Evolutionary conservation across 2,329 filamentous ascomycete genomes (phyloP).

Genomic region (Fusarium proliferatum): DNA sequence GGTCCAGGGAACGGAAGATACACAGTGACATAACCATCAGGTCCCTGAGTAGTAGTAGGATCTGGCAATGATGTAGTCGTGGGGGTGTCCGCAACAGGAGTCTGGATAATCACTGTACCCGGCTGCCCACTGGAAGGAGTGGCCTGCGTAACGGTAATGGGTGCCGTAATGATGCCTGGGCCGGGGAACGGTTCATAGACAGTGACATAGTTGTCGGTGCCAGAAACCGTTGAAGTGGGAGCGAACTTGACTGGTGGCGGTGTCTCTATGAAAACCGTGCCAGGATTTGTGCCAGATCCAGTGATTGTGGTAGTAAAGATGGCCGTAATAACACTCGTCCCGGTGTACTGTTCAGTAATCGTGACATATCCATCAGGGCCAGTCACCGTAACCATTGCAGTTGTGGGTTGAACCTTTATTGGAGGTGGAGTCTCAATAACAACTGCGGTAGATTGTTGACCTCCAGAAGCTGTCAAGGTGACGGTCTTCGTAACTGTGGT

Average conservation of each 20-base stretch:
- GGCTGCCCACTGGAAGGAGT: constrained; percentile 19
- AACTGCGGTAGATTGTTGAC: constrained; percentile 12
- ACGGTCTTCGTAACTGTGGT: constrained; percentile 26
- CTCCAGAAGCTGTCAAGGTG: constrained; percentile 4
- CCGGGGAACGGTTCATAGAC: constrained; percentile 29
- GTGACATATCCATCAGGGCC: constrained; percentile 12
- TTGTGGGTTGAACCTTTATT: constrained; percentile 14
- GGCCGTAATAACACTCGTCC: constrained; percentile 19
- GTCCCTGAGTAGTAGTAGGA: constrained; percentile 9
- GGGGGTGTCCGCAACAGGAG: background rate
- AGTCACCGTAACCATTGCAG: constrained; percentile 7
- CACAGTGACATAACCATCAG: constrained; percentile 20
- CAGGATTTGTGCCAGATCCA: constrained; percentile 19
- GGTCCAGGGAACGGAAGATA: constrained; percentile 26
- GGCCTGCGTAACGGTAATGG: constrained; percentile 19
- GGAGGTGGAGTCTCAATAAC: constrained; percentile 26
- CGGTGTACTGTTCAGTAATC: constrained; percentile 14
- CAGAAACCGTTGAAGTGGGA: constrained; percentile 19
- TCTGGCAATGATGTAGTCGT: background rate
- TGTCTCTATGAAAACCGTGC: constrained; percentile 31
- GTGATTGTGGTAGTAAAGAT: constrained; percentile 23
- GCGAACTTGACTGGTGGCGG: constrained; percentile 20
- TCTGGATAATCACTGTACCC: constrained; percentile 27
- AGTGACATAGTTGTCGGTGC: constrained; percentile 25
- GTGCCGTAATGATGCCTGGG: constrained; percentile 27